Evolutionary conservation across 2,329 filamentous ascomycete genomes (phyloP), one percentile per base, ranked within the genome.

Genomic region (Xylariomycetidae sp.): DNA sequence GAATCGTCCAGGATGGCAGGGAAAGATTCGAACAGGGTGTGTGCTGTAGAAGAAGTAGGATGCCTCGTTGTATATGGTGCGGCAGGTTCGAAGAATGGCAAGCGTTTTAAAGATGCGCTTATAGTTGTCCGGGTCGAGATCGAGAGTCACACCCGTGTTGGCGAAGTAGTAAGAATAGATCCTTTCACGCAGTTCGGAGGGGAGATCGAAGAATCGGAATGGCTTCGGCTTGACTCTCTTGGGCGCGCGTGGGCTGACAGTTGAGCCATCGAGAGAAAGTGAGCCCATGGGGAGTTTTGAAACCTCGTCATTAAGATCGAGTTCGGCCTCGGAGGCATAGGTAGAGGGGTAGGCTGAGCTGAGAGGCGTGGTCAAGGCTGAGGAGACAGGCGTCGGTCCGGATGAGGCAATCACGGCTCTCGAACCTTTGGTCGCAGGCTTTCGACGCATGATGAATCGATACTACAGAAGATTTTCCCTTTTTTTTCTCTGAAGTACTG

Each of bases 201-300:
- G 84, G 1, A 89, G 63, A 18, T 73, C 64, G 37, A 88, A 68
- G 54, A 88, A 84, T 6, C 64, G 72, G 35, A 86, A 86, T 0
- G 74, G 69, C 27, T 59, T 55, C 3, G 59, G 51, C 13, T 61
- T 60, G 1, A 48, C 48, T 34, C 46, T 49, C 36, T 57, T 64
- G 16, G 52, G 50, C 18, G 58, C 40, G 23, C 42, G 41, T 30
- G 42, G 38, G 14, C 44, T 45, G 27, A 43, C 33, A 14, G 44
- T 38, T 16, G 49, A 33, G 3, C 61, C 59, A 30, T 63, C 58
- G 16, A 74, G 54, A 2, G 65, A 67, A 13, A 76, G 51, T 2
- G 59, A 57, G 25, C 61, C 58, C 23, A 75, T 64, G 16, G 60
- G 50, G 16, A 70, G 44, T 5, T 58, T 53, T 34, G 61, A 53